Conservation (phyloP, 192 early-diverging fungal species). For the Tieghemiomyces parasiticus region DNA sequence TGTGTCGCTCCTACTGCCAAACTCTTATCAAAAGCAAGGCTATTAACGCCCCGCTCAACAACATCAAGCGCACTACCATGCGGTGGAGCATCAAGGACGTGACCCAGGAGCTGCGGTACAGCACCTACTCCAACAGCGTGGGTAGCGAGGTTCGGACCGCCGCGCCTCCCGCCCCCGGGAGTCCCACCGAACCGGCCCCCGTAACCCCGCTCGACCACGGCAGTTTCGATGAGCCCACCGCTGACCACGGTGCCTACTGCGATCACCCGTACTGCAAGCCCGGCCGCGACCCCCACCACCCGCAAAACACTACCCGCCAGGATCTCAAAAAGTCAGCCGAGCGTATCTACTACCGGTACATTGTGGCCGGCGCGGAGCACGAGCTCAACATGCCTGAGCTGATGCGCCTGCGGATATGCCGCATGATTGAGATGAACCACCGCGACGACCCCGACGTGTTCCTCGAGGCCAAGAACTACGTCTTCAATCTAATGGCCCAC, state of each 20-base stretch:
- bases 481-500: slow-evolving; percentile 33
- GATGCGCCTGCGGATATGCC: slow-evolving; percentile 16
- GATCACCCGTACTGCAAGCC: background rate
- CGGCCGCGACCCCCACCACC: background rate
- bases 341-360: slow-evolving; percentile 35
- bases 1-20: slow-evolving; percentile 39
- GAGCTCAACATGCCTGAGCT: slow-evolving; percentile 25
- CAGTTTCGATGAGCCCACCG: background rate
- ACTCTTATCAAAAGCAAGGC: slow-evolving; percentile 12
- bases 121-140: slow-evolving; percentile 7
- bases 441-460: slow-evolving; percentile 34
- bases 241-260: background rate
- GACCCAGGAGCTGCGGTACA: slow-evolving; percentile 6
- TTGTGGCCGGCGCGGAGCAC: slow-evolving; percentile 32
- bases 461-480: slow-evolving; percentile 35
- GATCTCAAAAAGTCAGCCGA: slow-evolving; percentile 36
- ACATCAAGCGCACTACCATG: background rate
- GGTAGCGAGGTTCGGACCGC: background rate
- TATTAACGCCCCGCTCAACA: background rate
- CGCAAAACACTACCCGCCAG: slow-evolving; percentile 20
- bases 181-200: background rate
- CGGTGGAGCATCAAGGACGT: slow-evolving; percentile 3
- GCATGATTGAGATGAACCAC: slow-evolving; percentile 13
- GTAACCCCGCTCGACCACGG: background rate
- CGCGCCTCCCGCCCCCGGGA: background rate